Conservation (phyloP, 1,284 basidiomycete species). For the Microbotryomycetes sp. region DNA sequence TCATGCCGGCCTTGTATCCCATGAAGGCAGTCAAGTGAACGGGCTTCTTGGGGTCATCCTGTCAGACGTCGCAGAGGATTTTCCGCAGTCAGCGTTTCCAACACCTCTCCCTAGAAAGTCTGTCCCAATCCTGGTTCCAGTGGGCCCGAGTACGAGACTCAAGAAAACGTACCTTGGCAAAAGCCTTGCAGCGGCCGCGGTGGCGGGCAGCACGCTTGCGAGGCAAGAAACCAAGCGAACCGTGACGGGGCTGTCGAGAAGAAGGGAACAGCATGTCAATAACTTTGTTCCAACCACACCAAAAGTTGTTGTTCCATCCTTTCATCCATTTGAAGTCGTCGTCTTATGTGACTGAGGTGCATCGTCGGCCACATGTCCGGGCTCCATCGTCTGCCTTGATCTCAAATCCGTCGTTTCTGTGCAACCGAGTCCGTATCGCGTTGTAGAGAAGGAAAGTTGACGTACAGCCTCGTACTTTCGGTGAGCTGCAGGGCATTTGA, state of each 20-base stretch:
- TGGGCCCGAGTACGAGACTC: background rate
- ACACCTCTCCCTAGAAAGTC: background rate
- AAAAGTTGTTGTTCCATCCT: too few species aligned
- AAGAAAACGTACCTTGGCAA: conserved; percentile 67
- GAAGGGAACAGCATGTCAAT: too few species aligned
- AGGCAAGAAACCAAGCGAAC: conserved; percentile 52
- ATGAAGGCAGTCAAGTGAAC: conserved; percentile 97
- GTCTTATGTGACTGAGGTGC: too few species aligned
- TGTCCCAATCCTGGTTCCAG: too few species aligned
- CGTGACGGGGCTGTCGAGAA: conserved; percentile 17
- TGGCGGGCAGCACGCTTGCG: conserved; percentile 92
- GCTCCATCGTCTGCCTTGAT: too few species aligned
- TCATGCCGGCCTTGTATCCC: conserved; percentile 99
- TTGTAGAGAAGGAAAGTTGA: background rate
- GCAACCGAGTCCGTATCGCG: too few species aligned
- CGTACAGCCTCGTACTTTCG: background rate
- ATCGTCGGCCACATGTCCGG: too few species aligned
- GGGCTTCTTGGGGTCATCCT: conserved; percentile 99
- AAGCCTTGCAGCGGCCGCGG: conserved; percentile 96
- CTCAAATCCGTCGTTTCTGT: too few species aligned
- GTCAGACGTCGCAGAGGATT: too few species aligned
- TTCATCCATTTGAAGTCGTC: too few species aligned
- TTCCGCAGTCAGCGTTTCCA: background rate
- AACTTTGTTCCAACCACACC: too few species aligned
- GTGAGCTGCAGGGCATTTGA: background rate